Evolutionary conservation across 805 yeast species (phyloP), one percentile per base, ranked within the genome.

Genomic region (Monosporozyma aerobia): DNA sequence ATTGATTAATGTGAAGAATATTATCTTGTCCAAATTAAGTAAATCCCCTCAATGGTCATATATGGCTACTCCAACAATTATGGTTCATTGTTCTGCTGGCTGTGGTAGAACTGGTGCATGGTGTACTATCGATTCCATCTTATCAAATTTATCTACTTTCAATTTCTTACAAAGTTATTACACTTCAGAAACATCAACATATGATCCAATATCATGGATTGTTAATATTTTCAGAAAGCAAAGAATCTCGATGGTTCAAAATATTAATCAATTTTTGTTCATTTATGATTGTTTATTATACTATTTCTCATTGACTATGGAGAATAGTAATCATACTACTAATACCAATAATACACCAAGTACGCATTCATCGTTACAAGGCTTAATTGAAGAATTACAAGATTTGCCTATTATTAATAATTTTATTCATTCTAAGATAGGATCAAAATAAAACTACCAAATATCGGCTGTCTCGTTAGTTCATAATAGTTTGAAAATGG

Each of bases 21-120:
- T 73, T 11, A 63, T 81, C 16, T 67, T 76, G 46, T 57, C 67
- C 37, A 54, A 56, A n/a, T 53, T 66, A 25, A 54, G 51, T 25
- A 50, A 53, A 8, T 50, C 45, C 16, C 50, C 57, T 7, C 51
- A 14, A 3, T 30, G 37, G 46, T 19, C 33, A n/a, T 53, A 59
- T 7, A 59, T 46, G 57, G 71, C 64, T n/a, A 64, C 71, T 1
- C 69, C 76, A 0, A 86, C 88, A 23, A 76, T 82, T 5, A 64
- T 89, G 47, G 87, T 86, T 27, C 98, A 92, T 69, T 92, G 99
- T 64, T 88, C 96, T 6, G 98, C 98, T 1, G 99, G 99, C 0
- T 90, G 96, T 63, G 99, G 99, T 19, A 74, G 99, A 53, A 89
- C 98, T 0, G 99, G 99, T 2, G 87, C 96, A 1, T 85, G 83